A percentile compares a stretch with the other conserved stretches of the same genome.
Conservation (phyloP, 805 yeast genomes). For the Starmerella asiatica region DNA sequence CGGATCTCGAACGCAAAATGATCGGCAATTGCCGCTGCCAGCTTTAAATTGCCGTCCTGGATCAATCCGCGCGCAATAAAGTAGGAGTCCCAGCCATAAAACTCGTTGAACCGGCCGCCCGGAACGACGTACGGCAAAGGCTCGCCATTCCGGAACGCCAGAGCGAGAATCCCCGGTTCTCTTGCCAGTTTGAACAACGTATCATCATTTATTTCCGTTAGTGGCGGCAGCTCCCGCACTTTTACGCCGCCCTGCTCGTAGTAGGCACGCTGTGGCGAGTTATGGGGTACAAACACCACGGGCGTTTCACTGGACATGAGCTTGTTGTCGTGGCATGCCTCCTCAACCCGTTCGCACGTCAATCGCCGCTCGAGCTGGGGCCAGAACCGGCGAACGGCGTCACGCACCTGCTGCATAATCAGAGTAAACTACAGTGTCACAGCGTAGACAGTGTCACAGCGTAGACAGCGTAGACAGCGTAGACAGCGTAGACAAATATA, state of each 20-base stretch:
- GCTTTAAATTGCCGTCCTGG: slow-evolving; percentile 46
- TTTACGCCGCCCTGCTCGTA: slow-evolving; percentile 30
- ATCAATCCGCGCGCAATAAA: slow-evolving; percentile 78
- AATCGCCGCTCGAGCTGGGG: slow-evolving; percentile 11
- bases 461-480: no score
- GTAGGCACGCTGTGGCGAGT: not conserved
- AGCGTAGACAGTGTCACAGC: no score
- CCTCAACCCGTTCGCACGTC: slow-evolving; percentile 8
- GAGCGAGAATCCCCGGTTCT: slow-evolving; percentile 73
- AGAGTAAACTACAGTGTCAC: no score
- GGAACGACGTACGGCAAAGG: slow-evolving; percentile 89
- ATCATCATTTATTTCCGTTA: slow-evolving; percentile 49
- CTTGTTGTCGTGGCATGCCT: slow-evolving; percentile 12
- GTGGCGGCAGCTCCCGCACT: slow-evolving; percentile 62
- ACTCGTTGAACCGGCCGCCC: slow-evolving; percentile 92
- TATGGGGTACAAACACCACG: slow-evolving; percentile 8
- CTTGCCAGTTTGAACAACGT: slow-evolving; percentile 61
- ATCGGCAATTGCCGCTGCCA: slow-evolving; percentile 82
- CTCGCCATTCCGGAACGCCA: slow-evolving; percentile 44
- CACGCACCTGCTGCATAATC: not conserved
- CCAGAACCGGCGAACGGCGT: slow-evolving; percentile 11
- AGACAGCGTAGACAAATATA: no score
- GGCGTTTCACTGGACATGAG: not conserved
- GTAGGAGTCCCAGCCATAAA: slow-evolving; percentile 97
- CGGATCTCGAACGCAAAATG: slow-evolving; percentile 82